phyloP scores from a whole-genome alignment of 2,329 filamentous ascomycete species.

The Emericellopsis cladophorae region DNA sequence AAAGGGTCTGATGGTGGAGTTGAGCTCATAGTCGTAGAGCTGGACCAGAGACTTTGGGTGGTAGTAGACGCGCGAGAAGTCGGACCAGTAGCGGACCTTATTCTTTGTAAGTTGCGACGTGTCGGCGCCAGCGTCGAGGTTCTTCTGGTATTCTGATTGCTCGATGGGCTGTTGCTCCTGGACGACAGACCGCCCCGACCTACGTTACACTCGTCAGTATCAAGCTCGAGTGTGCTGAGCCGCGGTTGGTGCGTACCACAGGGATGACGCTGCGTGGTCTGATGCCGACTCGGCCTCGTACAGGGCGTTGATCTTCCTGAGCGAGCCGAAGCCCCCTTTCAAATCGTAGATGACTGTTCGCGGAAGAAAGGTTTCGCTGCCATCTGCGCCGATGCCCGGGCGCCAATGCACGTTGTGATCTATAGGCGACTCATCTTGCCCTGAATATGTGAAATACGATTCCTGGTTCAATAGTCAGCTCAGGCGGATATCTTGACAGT shows the following conservation, averaged over 20 bases:
- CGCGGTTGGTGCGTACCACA: constrained; percentile 18
- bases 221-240: not conserved
- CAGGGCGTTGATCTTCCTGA: constrained; percentile 77
- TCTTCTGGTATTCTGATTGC: constrained; percentile 64
- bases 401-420: constrained; percentile 69
- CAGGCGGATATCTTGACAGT: not conserved
- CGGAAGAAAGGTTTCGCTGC: constrained; percentile 83
- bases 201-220: constrained; percentile 13
- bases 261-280: constrained; percentile 10
- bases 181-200: constrained; percentile 54
- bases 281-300: constrained; percentile 48
- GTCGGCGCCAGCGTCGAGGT: constrained; percentile 59
- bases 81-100: constrained; percentile 88
- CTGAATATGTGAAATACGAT: constrained; percentile 87
- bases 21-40: constrained; percentile 75
- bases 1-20: constrained; percentile 70
- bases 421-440: constrained; percentile 20
- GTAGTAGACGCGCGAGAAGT: constrained; percentile 86
- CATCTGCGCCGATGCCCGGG: constrained; percentile 68
- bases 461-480: constrained; percentile 41
- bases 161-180: constrained; percentile 57
- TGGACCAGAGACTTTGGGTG: constrained; percentile 82
- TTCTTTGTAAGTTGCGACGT: constrained; percentile 53
- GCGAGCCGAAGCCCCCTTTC: constrained; percentile 82
- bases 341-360: constrained; percentile 89